Evolutionary conservation across 2,329 filamentous ascomycete genomes (phyloP), one percentile per base, ranked within the genome.

Genomic region (Pseudogymnoascus sp.): DNA sequence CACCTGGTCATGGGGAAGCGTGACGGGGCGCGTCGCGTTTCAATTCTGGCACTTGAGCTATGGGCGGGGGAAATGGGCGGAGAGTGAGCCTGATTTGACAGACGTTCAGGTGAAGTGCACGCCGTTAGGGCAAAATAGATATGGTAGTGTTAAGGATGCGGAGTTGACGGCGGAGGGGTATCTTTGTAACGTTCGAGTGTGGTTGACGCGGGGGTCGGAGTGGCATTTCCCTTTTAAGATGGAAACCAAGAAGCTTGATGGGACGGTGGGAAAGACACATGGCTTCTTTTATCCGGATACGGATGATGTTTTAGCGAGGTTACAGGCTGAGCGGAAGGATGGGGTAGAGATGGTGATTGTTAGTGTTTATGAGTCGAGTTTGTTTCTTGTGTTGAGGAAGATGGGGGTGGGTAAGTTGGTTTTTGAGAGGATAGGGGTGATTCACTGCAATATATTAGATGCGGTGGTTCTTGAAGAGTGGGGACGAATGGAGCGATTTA

Each of bases 301-400:
- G 4, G 28, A 56, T n/a, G 50, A 56, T 6, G 10, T 33, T 33
- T 56, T 56, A 6, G 50, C 8, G 50, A 35, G n/a, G 5, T 19
- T 46, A n/a, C 24, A 38, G 53, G 61, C 31, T 41, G 38, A 19
- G 64, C 19, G 35, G 28, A 46, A 59, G n/a, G 61, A 43, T 50
- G 28, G 50, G 8, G 40, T 64, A 14, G 38, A 61, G 24, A 61
- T 24, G 26, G 43, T 31, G 26, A 31, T 59, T 4, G 50, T 56
- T 33, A 12, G n/a, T 56, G 28, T 56, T 56, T 56, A 56, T 56
- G 50, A 56, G 28, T 33, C 50, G n/a, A 56, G 50, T 11, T 6
- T 56, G 50, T 56, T 56, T 33, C 10, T 56, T 31, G 50, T 33
- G 26, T 10, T 56, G 28, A 56, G 50, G 50, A 10, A 22, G 28